Percentiles rank a stretch among this genome's conserved stretches.
These are phyloP conservation scores for Aquilaria yunnanensis DNA, from an alignment of 345 rosid species.

Conservation along the genomic window DNA sequence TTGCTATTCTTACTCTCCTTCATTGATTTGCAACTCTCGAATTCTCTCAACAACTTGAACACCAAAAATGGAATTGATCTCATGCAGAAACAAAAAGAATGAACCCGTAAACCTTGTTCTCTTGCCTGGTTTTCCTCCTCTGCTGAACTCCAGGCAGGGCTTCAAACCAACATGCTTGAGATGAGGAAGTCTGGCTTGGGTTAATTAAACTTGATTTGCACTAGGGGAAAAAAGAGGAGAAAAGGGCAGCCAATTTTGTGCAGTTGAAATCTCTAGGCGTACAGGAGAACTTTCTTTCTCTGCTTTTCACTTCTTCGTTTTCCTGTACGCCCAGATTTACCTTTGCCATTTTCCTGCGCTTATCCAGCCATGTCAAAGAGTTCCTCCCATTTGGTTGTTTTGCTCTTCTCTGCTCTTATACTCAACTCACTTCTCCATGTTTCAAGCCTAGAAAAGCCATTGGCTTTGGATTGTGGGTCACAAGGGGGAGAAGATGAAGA, in stretches of 20 bases:
- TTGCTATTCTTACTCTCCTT: constrained; percentile 20
- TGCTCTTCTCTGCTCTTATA: constrained; percentile 17
- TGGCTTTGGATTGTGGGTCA: constrained; percentile 53
- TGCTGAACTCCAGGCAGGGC: constrained; percentile 17
- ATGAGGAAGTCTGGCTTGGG: constrained; percentile 5
- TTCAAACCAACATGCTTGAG: background rate
- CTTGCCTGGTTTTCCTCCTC: constrained; percentile 42
- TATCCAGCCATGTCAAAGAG: constrained; percentile 24
- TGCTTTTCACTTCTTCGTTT: constrained; percentile 10
- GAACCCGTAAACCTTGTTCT: constrained; percentile 21
- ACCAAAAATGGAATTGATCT: constrained; percentile 21
- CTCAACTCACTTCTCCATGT: constrained; percentile 16
- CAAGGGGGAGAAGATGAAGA: constrained; percentile 44
- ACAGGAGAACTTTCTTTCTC: constrained; percentile 16
- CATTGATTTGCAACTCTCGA: constrained; percentile 15
- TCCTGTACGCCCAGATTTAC: constrained; percentile 17
- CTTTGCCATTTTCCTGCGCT: background rate
- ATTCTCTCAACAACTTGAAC: constrained; percentile 5
- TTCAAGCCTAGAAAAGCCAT: constrained; percentile 14
- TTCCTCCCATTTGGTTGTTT: constrained; percentile 20
- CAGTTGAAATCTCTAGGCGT: constrained; percentile 11
- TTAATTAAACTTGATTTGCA: background rate
- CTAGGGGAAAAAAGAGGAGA: background rate
- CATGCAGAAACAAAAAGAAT: constrained; percentile 12
- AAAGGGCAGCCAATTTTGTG: background rate